Percentiles rank a stretch among this genome's conserved stretches.
phyloP scores from a whole-genome alignment of 2,329 filamentous ascomycete species.

The Penicillium sp. region DNA sequence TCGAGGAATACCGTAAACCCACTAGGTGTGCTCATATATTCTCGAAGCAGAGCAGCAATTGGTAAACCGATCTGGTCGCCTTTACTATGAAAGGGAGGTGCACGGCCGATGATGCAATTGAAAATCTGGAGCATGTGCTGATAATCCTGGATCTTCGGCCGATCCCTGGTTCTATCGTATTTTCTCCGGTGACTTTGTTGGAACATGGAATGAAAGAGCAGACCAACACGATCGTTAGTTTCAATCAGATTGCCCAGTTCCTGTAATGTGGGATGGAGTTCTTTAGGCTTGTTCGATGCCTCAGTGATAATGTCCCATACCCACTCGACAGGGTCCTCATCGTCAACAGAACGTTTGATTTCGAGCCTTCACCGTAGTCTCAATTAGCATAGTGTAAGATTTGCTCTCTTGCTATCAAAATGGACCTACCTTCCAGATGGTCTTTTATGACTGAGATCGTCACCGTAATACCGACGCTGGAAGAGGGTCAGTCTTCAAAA shows the following conservation, averaged over 20 bases:
- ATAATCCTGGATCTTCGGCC: constrained; percentile 65
- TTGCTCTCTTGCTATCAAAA: too few relatives aligned
- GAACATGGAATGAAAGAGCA: constrained; percentile 70
- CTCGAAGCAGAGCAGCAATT: constrained; percentile 59
- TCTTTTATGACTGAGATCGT: too few relatives aligned
- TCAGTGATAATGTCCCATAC: constrained; percentile 57
- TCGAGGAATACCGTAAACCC: constrained; percentile 58
- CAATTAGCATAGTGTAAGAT: too few relatives aligned
- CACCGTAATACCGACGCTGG: too few relatives aligned
- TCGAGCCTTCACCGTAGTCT: too few relatives aligned
- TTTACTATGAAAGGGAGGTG: constrained; percentile 33
- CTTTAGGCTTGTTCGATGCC: constrained; percentile 51
- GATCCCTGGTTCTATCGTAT: constrained; percentile 62
- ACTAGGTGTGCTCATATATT: constrained; percentile 58
- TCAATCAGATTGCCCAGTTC: constrained; percentile 70
- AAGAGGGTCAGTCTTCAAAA: too few relatives aligned
- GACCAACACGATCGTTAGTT: constrained; percentile 61
- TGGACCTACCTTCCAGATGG: too few relatives aligned
- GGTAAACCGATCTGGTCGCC: constrained; percentile 52
- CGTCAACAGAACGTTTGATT: constrained; percentile 41
- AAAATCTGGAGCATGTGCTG: constrained; percentile 66
- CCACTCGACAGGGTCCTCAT: constrained; percentile 64
- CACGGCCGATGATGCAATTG: constrained; percentile 52
- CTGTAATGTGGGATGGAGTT: constrained; percentile 60
- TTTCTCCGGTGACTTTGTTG: constrained; percentile 61